Base-by-base conservation (phyloP, 2,329 filamentous ascomycete genomes). In the Hyphodiscus sp. region DNA sequence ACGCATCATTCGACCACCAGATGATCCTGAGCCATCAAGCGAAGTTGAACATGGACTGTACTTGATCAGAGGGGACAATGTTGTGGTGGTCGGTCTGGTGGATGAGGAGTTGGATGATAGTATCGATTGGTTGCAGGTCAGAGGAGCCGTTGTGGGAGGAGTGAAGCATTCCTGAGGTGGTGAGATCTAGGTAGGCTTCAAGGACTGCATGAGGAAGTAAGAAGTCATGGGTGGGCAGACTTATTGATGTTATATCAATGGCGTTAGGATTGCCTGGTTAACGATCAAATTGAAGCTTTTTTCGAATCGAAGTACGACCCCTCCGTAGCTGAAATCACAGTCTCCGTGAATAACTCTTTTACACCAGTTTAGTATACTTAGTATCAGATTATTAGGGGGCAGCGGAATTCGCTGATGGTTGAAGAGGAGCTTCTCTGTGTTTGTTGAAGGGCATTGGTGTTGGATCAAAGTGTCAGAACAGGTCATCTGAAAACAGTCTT, bases 71-170 rank as follows among this genome's bases (percentile, higher is more conserved):
- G 94, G 94, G 50, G 94, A 99, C 69, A 96, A 95, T 67, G 92
- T 99, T 47, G 91, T 91, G 58, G 79, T 95, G 16, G 88, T 94
- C 54, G 94, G 94, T 1, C 76, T 95, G 53, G 85, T 99, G 30
- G 91, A 99, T 69, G 91, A 96, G 71, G 80, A 87, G 63, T 75
- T 97, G 55, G 94, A 99, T 72, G 80, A 78, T 41, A 91, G 86
- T 64, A 97, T 99, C 67, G 86, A 96, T 73, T 99, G 94, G 94
- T 78, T 80, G 19, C 85, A 95, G 70, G 94, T 99, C 41, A 86
- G 87, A 68, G 92, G 92, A 4, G 83, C 85, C 55, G 83, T 87
- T 29, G 87, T 97, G 64, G 89, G 89, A 54, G 84, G 83, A 50
- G 91, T 91, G 65, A 96, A 94, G 71, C 91, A 96, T 67, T 65